phyloP scores from a whole-genome alignment of 1,139 yeast genomes.

The Candida labiduridarum region DNA sequence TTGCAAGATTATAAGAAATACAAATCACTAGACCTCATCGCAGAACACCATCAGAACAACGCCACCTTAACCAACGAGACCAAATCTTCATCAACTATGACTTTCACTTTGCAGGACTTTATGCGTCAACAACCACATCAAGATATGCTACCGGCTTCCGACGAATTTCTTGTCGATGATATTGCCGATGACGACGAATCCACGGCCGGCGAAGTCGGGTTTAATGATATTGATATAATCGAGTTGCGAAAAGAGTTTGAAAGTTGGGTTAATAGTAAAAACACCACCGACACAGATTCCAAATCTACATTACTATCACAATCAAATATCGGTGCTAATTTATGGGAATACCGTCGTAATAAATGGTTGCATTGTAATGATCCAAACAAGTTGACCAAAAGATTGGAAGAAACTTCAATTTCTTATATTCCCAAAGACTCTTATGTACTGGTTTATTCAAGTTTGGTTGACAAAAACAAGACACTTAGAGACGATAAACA shows the following conservation, averaged over 20 bases:
- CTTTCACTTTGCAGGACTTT: constrained; percentile 27
- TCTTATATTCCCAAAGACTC: constrained; percentile 48
- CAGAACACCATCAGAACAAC: constrained; percentile 14
- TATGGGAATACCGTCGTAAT: constrained; percentile 63
- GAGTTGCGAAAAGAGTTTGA: constrained; percentile 31
- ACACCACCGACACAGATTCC: constrained; percentile 15
- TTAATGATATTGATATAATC: constrained; percentile 30
- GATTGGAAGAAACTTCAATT: constrained; percentile 29
- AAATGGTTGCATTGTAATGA: constrained; percentile 50
- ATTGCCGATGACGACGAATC: constrained; percentile 16
- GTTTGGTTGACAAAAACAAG: constrained; percentile 60
- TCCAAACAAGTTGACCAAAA: constrained; percentile 19
- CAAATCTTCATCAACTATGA: constrained; percentile 1
- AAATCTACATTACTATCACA: constrained; percentile 15
- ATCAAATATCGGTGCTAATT: constrained; percentile 43
- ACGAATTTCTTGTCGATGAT: constrained; percentile 17
- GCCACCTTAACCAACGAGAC: constrained; percentile 12
- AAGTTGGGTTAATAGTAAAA: constrained; percentile 5
- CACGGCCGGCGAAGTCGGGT: constrained; percentile 23
- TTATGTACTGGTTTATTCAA: constrained; percentile 57
- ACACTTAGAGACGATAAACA: constrained; percentile 51
- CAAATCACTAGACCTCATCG: constrained; percentile 41
- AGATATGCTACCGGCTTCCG: constrained; percentile 12
- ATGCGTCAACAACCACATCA: constrained; percentile 22
- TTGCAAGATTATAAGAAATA: constrained; percentile 34